Conservation (phyloP, 2,329 filamentous ascomycete species). For the Verticillium isaacii region DNA sequence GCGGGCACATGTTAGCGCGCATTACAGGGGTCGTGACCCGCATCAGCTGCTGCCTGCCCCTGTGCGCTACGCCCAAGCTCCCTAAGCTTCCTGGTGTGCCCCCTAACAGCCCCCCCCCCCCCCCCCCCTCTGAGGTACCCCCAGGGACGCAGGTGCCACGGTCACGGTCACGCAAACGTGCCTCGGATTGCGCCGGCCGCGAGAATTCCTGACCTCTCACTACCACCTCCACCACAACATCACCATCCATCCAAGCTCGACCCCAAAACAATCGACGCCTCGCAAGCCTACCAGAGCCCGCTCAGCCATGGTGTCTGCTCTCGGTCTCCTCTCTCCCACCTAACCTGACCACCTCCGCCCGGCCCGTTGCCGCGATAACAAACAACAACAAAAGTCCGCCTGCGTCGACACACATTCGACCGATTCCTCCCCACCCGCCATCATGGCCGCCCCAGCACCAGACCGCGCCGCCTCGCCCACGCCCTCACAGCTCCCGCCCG, state of each 20-base stretch:
- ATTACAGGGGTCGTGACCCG: neutral
- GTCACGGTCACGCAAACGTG: neutral
- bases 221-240: neutral
- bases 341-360: neutral
- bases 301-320: neutral
- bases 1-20: neutral
- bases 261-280: neutral
- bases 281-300: neutral
- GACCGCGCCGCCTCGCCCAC: conserved; percentile 42
- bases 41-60: neutral
- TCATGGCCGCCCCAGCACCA: conserved; percentile 25
- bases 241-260: neutral
- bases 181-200: neutral
- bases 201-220: neutral
- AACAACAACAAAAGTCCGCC: neutral
- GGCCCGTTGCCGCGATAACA: neutral
- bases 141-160: neutral
- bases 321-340: neutral
- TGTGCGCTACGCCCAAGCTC: no score
- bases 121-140: no score
- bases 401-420: no score
- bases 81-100: no score
- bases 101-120: no score
- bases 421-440: neutral
- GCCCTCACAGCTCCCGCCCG: conserved; percentile 51